Evolutionary conservation across 805 yeast genomes (phyloP).

Genomic region (Candida bentonensis): DNA sequence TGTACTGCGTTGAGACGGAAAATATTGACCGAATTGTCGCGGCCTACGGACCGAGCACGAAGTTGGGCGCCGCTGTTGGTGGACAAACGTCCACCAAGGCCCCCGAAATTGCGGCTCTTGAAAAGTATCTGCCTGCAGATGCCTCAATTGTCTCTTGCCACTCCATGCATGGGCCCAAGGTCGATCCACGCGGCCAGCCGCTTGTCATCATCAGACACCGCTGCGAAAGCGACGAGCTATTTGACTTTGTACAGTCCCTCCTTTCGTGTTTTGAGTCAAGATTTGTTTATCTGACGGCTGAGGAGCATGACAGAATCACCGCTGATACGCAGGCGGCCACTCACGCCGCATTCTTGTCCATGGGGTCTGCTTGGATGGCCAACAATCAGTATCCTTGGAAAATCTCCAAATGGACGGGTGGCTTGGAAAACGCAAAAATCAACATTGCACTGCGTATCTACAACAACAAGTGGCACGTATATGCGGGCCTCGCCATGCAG

Average conservation of each 20-base stretch:
- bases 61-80: slow-evolving; percentile 84
- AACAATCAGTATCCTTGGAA: slow-evolving; percentile 81
- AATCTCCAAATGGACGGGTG: slow-evolving; percentile 75
- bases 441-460: slow-evolving; percentile 83
- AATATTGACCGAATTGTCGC: slow-evolving; percentile 59
- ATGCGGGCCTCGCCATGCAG: slow-evolving; percentile 92
- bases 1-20: slow-evolving; percentile 91
- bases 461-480: slow-evolving; percentile 95
- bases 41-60: slow-evolving; percentile 70
- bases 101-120: slow-evolving; percentile 82
- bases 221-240: slow-evolving; percentile 34
- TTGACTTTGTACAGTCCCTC: slow-evolving; percentile 47
- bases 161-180: slow-evolving; percentile 89
- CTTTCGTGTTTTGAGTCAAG: slow-evolving; percentile 67
- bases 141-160: slow-evolving; percentile 77
- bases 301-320: slow-evolving; percentile 85
- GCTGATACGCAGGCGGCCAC: slow-evolving; percentile 99
- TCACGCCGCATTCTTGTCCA: slow-evolving; percentile 89
- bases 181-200: slow-evolving; percentile 84
- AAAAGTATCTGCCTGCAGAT: slow-evolving; percentile 57
- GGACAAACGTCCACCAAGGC: slow-evolving; percentile 95
- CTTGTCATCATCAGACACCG: slow-evolving; percentile 72
- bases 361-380: slow-evolving; percentile 94
- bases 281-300: slow-evolving; percentile 62
- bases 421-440: slow-evolving; percentile 89